Evolutionary conservation across 2,329 filamentous ascomycete species (phyloP), one percentile per base, ranked within the genome.

Genomic region (Colletotrichum sp.): DNA sequence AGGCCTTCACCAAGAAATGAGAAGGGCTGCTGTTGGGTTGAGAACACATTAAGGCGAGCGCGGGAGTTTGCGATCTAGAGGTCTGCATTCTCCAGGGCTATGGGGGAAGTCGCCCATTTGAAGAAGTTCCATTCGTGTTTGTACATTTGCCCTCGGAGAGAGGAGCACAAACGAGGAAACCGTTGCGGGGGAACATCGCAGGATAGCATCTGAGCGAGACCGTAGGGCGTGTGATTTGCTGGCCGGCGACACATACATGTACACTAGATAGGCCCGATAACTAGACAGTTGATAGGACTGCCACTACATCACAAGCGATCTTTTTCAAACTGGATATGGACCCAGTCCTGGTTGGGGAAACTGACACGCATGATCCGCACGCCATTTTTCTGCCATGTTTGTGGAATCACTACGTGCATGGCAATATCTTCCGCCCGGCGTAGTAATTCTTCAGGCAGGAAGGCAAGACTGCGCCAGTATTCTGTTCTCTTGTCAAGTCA

Each of bases 1-100:
- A 92, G 87, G 87, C 90, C 0, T 90, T 92, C 80, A 85, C 83
- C 36, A 90, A 71, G 44, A 74, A 90, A 18, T 69, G n/a, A 69
- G 16, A 32, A 55, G 55, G 18, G n/a, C 30, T 6, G 34, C 21
- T 30, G 13, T 57, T 36, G 21, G 13, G n/a, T 18, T 36, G 9
- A 59, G n/a, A 24, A 26, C n/a, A 26, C 49, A 12, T 44, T 13
- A 26, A 32, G 16, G 26, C 21, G 26, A 52, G 10, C n/a, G 16
- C 18, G 24, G 10, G 36, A 21, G 39, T 30, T 18, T 15, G 34
- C 36, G n/a, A 49, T 13, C n/a, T n/a, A 7, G 24, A 24, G 55
- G 24, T 24, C 21, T n/a, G 18, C 39, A n/a, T 49, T n/a, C 39
- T n/a, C 18, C 18, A 49, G 18, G 39, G 39, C 39, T 10, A 32